These are phyloP conservation scores for Leptosphaerulina australis DNA, from an alignment of 2,329 filamentous ascomycete genomes.

Conservation along the genomic window DNA sequence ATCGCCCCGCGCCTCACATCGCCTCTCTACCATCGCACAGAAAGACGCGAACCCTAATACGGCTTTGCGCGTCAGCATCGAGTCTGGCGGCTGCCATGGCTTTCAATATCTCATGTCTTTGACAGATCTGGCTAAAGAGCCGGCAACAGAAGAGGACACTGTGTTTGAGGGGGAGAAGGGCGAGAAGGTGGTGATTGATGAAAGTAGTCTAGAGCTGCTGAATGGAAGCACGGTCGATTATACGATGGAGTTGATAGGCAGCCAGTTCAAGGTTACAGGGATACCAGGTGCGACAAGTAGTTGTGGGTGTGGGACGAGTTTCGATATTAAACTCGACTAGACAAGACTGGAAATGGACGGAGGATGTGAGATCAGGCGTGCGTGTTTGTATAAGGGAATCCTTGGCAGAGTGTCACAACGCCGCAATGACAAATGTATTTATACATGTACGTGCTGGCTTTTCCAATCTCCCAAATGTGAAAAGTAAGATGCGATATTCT, in stretches of 20 bases:
- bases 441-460: too few species aligned
- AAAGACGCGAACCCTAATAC: constrained; percentile 71
- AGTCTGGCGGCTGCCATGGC: constrained; percentile 93
- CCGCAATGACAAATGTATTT: too few species aligned
- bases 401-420: too few species aligned
- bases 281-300: constrained; percentile 92
- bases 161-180: constrained; percentile 73
- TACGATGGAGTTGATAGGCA: constrained; percentile 91
- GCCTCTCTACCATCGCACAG: constrained; percentile 69
- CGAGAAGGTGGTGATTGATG: constrained; percentile 88
- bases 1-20: constrained; percentile 72
- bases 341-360: neutral
- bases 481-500: too few species aligned
- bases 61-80: constrained; percentile 88
- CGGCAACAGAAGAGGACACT: constrained; percentile 74
- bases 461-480: too few species aligned
- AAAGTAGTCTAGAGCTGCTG: constrained; percentile 82
- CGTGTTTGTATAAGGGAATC: neutral
- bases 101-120: constrained; percentile 97
- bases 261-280: constrained; percentile 94
- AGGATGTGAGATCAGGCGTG: neutral
- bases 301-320: constrained; percentile 96
- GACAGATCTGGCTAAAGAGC: constrained; percentile 62
- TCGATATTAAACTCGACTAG: constrained; percentile 74
- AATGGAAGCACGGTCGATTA: constrained; percentile 96